Base-by-base conservation (phyloP, 768 basidiomycete species). In the Mycena olivaceomarginata region DNA sequence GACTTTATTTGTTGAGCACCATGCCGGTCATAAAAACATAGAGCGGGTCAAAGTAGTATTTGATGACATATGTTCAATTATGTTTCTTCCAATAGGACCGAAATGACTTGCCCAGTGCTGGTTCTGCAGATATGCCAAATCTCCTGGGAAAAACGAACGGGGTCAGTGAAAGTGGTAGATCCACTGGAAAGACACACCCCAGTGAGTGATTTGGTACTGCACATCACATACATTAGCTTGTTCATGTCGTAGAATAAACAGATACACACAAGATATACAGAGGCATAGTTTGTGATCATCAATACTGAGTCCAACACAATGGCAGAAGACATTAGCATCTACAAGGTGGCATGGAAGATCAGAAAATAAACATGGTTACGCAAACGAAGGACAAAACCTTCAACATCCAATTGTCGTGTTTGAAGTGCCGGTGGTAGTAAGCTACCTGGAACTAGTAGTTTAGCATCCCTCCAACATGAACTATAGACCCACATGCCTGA, bases 121-220 rank as follows among this genome's bases (percentile, higher is more conserved):
- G 1, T 1, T 25, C 25, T 25, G 25, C 2, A 25, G 25, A 25
- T 25, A 25, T 25, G 25, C 25, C 25, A 25, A 25, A 25, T 25
- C 25, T 25, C 25, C 25, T 25, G 25, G 25, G 25, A 25, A 25
- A 25, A 25, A 2, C 25, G 25, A 25, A 25, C 25, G 25, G 25
- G 25, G 25, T 25, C 25, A 25, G 25, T 2, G 25, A 25, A 1
- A 25, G 25, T 25, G 25, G 25, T 25, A 25, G 25, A 25, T 25
- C 25, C 25, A 25, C 1, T 25, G 25, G 25, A 25, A 25, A 25
- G 25, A 25, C 25, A 25, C 25, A 25, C 25, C 25, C 45, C 56
- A 57, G 68, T 68, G 68, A 60, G 56, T 70, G 53, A 70, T 45
- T 57, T 53, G 57, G 57, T 70, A 70, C 68, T 70, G 68, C 41